A percentile compares a stretch with the other conserved stretches of the same genome.
Evolutionary conservation across 75 land plant species (phyloP).

Genomic region (Picea sitchensis): DNA sequence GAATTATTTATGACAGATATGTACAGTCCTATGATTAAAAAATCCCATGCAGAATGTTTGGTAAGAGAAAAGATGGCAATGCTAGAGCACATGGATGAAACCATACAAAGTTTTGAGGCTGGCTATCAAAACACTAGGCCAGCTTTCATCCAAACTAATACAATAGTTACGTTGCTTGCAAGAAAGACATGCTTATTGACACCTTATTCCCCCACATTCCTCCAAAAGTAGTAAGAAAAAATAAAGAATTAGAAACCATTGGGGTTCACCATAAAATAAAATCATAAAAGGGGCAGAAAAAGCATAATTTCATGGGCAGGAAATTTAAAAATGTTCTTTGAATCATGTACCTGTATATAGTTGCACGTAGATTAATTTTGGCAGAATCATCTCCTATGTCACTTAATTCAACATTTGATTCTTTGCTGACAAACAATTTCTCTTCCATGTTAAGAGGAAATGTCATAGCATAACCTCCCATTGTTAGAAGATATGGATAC

Average conservation of each 20-base stretch:
- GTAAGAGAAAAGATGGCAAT: neutral
- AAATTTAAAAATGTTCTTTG: neutral
- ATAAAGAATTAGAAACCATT: neutral
- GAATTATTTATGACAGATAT: too few relatives aligned
- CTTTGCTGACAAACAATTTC: neutral
- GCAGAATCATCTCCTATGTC: conserved; percentile 45
- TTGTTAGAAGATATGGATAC: conserved; percentile 78
- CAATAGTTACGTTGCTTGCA: neutral
- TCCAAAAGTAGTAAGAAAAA: neutral
- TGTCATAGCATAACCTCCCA: conserved; percentile 80
- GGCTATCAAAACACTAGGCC: neutral
- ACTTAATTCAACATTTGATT: neutral
- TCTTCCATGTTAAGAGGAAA: conserved; percentile 51
- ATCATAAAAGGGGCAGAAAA: too few relatives aligned
- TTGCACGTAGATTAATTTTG: conserved; percentile 81
- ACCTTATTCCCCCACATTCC: neutral
- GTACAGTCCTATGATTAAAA: neutral
- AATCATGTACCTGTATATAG: conserved; percentile 48
- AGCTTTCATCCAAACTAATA: neutral
- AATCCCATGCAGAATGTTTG: neutral
- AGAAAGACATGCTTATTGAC: neutral
- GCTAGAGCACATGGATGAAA: neutral
- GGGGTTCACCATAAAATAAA: neutral
- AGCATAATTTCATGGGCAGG: neutral
- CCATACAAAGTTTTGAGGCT: neutral